Evolutionary conservation across 1,139 yeast species (phyloP), one percentile per base, ranked within the genome.

Genomic region (Nadsonia commutata): DNA sequence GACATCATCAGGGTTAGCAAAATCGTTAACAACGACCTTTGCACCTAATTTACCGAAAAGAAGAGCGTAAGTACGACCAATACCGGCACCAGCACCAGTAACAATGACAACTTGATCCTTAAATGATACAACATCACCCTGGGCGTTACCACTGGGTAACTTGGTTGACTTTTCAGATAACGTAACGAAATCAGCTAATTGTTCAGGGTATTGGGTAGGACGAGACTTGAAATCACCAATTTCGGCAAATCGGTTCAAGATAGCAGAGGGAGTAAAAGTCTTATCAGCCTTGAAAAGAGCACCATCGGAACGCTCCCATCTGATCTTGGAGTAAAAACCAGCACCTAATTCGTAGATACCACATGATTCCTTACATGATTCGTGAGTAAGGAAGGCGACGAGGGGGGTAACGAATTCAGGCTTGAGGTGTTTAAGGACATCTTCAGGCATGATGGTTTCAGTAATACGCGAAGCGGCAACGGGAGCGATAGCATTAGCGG

Each of bases 381-480:
- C 85, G 57, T 82, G 90, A 4, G 86, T 68, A 56, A 90, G 70
- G 62, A 74, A 84, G 43, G 85, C 75, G 13, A 88, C 95, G 52
- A 88, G 71, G 11, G 97, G 97, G 27, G 90, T 93, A 54, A 90
- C 78, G 63, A 82, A 84, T 52, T 83, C 94, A 2, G 97, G 95
- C 43, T 79, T 74, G 56, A 90, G 72, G 59, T 75, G 76, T 58
- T 80, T 81, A 63, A 90, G 74, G 48, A 88, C 68, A 47, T 85
- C 85, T 40, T 85, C 82, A 40, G 97, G 96, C 58, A 90, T 68
- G 48, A 90, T 74, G 38, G 78, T 74, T 66, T 86, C 96, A 23
- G 97, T 90, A 96, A 90, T 86, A 68, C 96, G 78, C 39, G 95
- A 83, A 56, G 88, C 83, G 22, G 97, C 97, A 53, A 90, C 71